A percentile compares a stretch with the other conserved stretches of the same genome.
phyloP scores from a whole-genome alignment of 2,329 filamentous ascomycete genomes.

The Fusarium sp. region DNA sequence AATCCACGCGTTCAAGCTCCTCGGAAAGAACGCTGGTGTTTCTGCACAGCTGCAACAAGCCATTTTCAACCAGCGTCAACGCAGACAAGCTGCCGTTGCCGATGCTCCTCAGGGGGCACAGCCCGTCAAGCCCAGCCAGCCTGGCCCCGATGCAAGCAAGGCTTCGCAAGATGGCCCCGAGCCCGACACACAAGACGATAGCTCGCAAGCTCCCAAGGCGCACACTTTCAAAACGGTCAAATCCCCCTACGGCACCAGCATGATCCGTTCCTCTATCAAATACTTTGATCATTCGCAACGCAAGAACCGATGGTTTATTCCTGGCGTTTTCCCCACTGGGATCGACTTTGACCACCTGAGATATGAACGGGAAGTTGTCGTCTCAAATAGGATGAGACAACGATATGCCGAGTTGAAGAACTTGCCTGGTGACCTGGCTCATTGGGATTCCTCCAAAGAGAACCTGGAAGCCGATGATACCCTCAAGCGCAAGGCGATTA shows the following conservation, averaged over 20 bases:
- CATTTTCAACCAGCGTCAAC: slow-evolving; percentile 80
- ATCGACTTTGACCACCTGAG: slow-evolving; percentile 87
- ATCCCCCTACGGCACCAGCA: slow-evolving; percentile 72
- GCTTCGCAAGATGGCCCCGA: slow-evolving; percentile 51
- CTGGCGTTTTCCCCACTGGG: slow-evolving; percentile 88
- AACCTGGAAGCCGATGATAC: slow-evolving; percentile 77
- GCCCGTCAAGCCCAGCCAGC: slow-evolving; percentile 42
- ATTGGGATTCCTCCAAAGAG: slow-evolving; percentile 84
- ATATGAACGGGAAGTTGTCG: slow-evolving; percentile 85
- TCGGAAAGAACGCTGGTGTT: slow-evolving; percentile 88
- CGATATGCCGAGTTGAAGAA: slow-evolving; percentile 86
- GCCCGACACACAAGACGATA: slow-evolving; percentile 45
- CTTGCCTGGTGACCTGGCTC: slow-evolving; percentile 84
- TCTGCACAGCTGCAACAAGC: slow-evolving; percentile 83
- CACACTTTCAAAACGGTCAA: slow-evolving; percentile 78
- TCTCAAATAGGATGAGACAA: slow-evolving; percentile 90
- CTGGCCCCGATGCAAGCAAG: slow-evolving; percentile 50
- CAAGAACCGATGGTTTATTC: slow-evolving; percentile 81
- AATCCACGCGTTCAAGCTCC: slow-evolving; percentile 89
- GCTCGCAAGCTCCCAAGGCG: slow-evolving; percentile 50
- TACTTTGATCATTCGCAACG: slow-evolving; percentile 83
- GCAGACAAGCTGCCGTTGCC: slow-evolving; percentile 65
- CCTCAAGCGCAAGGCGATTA: slow-evolving; percentile 88
- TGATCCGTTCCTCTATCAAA: slow-evolving; percentile 71
- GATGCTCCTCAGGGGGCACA: slow-evolving; percentile 56